Evolutionary conservation across 2,329 filamentous ascomycete species (phyloP).

Genomic region (Dothistroma pini): DNA sequence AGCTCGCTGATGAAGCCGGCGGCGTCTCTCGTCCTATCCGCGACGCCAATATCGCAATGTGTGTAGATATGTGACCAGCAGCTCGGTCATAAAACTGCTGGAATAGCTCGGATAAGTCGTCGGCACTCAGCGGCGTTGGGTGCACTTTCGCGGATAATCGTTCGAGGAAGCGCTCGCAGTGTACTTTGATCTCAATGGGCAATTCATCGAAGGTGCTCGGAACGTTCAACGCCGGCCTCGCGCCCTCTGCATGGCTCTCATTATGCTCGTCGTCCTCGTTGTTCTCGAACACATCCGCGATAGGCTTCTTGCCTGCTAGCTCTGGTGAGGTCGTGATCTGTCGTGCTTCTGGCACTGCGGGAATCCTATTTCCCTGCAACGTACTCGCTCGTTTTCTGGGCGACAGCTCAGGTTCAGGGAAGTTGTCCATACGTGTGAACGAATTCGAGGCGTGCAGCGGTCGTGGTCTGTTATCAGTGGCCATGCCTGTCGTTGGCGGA

Average conservation of each 20-base stretch:
- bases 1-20: slow-evolving; percentile 54
- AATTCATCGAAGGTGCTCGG: slow-evolving; percentile 79
- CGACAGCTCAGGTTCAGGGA: slow-evolving; percentile 36
- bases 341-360: slow-evolving; percentile 44
- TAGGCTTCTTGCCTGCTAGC: slow-evolving; percentile 32
- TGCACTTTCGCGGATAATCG: slow-evolving; percentile 85
- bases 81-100: slow-evolving; percentile 89
- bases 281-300: slow-evolving; percentile 42
- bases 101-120: slow-evolving; percentile 78
- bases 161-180: slow-evolving; percentile 91
- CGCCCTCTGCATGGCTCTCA: slow-evolving; percentile 21
- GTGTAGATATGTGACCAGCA: slow-evolving; percentile 77
- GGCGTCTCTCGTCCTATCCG: slow-evolving; percentile 67
- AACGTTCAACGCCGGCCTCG: slow-evolving; percentile 35
- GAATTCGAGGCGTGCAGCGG: slow-evolving; percentile 44
- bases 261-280: slow-evolving; percentile 36
- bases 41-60: slow-evolving; percentile 75
- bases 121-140: slow-evolving; percentile 75
- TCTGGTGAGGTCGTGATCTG: slow-evolving; percentile 37
- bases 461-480: slow-evolving; percentile 26
- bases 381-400: slow-evolving; percentile 46
- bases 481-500: slow-evolving; percentile 15
- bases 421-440: slow-evolving; percentile 44
- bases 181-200: slow-evolving; percentile 85
- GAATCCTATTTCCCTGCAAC: slow-evolving; percentile 41